Base-by-base conservation (phyloP, 2,329 filamentous ascomycete species). In the Venturia carpophila region DNA sequence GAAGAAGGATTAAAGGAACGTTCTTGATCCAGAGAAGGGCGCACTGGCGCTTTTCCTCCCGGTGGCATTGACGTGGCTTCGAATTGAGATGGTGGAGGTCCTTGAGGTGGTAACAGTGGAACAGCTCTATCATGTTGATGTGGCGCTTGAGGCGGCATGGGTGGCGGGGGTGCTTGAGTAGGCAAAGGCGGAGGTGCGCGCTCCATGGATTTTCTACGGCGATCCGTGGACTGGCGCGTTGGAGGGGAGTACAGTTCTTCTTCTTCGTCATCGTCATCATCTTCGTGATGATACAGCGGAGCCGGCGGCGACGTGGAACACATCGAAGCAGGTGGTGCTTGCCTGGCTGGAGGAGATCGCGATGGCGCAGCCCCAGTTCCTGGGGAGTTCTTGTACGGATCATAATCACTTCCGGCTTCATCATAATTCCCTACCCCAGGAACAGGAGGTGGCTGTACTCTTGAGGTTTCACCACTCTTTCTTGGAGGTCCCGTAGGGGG, bases 381-480 rank as follows among this genome's bases (percentile, higher is more conserved):
- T 13, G 55, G 74, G 56, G 72, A 73, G 71, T 86, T 85, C 49
- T 79, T 78, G 69, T 81, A 86, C 9, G 88, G 86, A 71, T 91
- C 88, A 71, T 91, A 91, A 2, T 89, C 87, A 27, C 27, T 27
- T 3, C 19, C 17, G 37, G 89, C 87, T 34, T 84, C 81, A 37
- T 58, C 52, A n/a, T n/a, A 37, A 10, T 58, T 17, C 19, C 27
- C 49, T 9, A 73, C 71, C 1, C 73, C 71, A 55, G 79, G 84
- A 17, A 84, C 80, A 6, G 87, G 87, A 6, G 87, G 87, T 2
- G 88, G 89, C 45, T 85, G 85, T 62, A 79, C 84, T 68, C 89
- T 84, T 60, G 90, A 89, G 64, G 83, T 81, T 71, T 95, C 91
- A 60, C 86, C 76, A 1, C 90, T 94, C 65, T 80, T 80, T 66